Evolutionary conservation across 1,284 basidiomycete genomes (phyloP).

Genomic region (Cutaneotrichosporon sp.): DNA sequence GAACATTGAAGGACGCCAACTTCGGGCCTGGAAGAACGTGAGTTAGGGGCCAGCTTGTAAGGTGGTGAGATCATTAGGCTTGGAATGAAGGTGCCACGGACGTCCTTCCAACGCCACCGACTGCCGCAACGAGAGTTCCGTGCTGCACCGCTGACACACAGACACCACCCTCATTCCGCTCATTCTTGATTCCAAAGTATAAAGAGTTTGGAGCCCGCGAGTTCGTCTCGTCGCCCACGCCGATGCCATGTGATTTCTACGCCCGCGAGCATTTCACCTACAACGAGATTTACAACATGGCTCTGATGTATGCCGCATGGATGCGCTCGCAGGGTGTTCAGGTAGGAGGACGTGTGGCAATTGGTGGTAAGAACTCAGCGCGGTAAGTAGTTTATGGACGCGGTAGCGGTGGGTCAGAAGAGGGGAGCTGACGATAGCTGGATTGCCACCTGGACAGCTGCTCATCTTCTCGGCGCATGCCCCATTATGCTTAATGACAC

Average conservation of each 20-base stretch:
- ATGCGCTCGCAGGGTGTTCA: slow-evolving; percentile 28
- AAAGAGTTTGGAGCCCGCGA: slow-evolving; percentile 21
- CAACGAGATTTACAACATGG: slow-evolving; percentile 23
- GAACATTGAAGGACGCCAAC: slow-evolving; percentile 21
- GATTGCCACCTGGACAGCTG: slow-evolving; percentile 34
- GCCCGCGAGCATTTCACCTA: slow-evolving; percentile 25
- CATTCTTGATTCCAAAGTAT: slow-evolving; percentile 13
- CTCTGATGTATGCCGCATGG: slow-evolving; percentile 29
- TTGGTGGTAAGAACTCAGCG: slow-evolving; percentile 36
- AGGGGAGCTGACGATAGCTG: slow-evolving; percentile 14
- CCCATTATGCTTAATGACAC: slow-evolving; percentile 37
- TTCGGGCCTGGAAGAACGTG: slow-evolving; percentile 37
- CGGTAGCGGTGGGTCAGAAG: too few relatives aligned
- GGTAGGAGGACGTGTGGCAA: slow-evolving; percentile 30
- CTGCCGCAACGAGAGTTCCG: too few relatives aligned
- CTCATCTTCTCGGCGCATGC: slow-evolving; percentile 38
- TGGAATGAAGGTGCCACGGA: too few relatives aligned
- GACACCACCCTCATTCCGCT: not conserved
- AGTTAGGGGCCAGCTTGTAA: too few relatives aligned
- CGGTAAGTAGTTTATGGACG: too few relatives aligned
- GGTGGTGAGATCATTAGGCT: too few relatives aligned
- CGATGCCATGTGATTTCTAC: not conserved
- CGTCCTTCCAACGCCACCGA: too few relatives aligned
- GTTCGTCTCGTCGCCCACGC: slow-evolving; percentile 36
- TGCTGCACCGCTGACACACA: not conserved